Conservation (phyloP, 192 early-diverging fungal genomes). For the Entomortierella parvispora region DNA sequence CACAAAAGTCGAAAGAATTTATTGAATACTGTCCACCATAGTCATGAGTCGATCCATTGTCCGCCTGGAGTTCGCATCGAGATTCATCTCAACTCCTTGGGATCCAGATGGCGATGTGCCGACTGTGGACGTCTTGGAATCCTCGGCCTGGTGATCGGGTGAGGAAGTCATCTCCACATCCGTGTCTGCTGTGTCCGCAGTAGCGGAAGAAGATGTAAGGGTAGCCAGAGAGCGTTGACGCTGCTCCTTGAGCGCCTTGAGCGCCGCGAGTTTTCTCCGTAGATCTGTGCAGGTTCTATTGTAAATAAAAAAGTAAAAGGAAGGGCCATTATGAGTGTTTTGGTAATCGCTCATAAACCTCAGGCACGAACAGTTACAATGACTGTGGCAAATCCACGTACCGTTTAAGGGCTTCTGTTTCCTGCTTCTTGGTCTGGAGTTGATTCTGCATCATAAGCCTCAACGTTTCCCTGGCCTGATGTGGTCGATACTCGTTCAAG, state of each 20-base stretch:
- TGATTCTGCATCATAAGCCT: constrained; percentile 74
- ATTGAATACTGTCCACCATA: too few relatives aligned
- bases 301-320: not conserved
- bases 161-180: too few relatives aligned
- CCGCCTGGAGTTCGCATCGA: too few relatives aligned
- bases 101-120: too few relatives aligned
- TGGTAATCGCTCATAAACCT: not conserved
- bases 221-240: too few relatives aligned
- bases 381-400: not conserved
- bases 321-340: not conserved
- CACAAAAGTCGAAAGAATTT: too few relatives aligned
- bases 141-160: too few relatives aligned
- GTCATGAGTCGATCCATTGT: too few relatives aligned
- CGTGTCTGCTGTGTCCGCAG: too few relatives aligned
- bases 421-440: constrained; percentile 59
- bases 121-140: too few relatives aligned
- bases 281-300: not conserved
- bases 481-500: constrained; percentile 84
- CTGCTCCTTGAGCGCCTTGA: not conserved
- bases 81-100: too few relatives aligned
- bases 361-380: not conserved
- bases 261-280: not conserved
- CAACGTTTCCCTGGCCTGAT: constrained; percentile 77
- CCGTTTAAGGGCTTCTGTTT: constrained; percentile 55
- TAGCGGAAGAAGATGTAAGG: too few relatives aligned